Conservation (phyloP, 2,329 filamentous ascomycete species). For the Xylaria sp. region DNA sequence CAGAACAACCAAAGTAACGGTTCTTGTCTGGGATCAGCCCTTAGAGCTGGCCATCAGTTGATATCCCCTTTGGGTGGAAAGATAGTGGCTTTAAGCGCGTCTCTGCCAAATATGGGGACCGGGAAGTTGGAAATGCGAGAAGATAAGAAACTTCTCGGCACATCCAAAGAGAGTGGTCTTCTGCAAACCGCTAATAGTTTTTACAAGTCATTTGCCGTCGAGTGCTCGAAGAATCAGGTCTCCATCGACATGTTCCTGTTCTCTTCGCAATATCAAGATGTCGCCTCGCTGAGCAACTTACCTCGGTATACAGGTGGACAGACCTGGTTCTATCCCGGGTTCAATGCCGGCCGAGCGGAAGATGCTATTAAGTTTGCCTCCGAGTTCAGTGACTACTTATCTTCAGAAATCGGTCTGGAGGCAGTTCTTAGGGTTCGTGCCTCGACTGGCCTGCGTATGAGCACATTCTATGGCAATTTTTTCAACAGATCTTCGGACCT, state of each 20-base stretch:
- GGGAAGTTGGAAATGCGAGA: constrained; percentile 94
- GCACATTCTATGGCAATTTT: constrained; percentile 98
- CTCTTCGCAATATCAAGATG: constrained; percentile 95
- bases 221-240: constrained; percentile 98
- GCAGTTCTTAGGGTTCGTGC: constrained; percentile 95
- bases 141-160: constrained; percentile 95
- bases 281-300: constrained; percentile 94
- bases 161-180: constrained; percentile 87
- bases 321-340: constrained; percentile 98
- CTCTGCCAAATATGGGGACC: constrained; percentile 87
- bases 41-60: constrained; percentile 93
- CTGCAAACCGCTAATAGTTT: constrained; percentile 95
- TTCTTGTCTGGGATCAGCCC: constrained; percentile 94
- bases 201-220: constrained; percentile 99
- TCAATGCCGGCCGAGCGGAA: constrained; percentile 93
- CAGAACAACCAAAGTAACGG: constrained; percentile 89
- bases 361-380: constrained; percentile 98
- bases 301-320: constrained; percentile 97
- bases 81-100: constrained; percentile 89
- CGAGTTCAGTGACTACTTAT: constrained; percentile 97
- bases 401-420: constrained; percentile 93
- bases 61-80: constrained; percentile 96
- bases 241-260: constrained; percentile 99
- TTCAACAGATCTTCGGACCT: constrained; percentile 98
- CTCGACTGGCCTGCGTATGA: constrained; percentile 95